These are phyloP conservation scores for Melanogaster broomeanus DNA, from an alignment of 768 basidiomycete species.

Conservation along the genomic window DNA sequence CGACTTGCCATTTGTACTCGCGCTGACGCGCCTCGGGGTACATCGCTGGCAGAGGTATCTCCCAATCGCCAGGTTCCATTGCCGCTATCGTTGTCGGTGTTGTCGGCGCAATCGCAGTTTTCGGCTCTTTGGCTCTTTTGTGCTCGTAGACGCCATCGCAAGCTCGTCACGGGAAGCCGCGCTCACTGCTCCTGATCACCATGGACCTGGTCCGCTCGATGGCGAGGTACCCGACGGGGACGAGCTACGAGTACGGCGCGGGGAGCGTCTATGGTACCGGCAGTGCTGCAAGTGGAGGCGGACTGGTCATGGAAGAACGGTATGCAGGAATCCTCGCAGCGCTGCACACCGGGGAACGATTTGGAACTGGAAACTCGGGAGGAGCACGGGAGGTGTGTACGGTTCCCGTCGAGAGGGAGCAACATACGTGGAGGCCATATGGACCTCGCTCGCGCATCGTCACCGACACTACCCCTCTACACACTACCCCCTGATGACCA, in stretches of 20 bases:
- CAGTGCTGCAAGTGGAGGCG: not conserved
- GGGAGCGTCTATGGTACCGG: not conserved
- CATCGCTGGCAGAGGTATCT: constrained; percentile 1
- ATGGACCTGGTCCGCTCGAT: constrained; percentile 18
- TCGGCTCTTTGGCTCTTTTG: constrained; percentile 32
- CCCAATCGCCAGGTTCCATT: constrained; percentile 25
- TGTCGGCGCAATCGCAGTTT: constrained; percentile 26
- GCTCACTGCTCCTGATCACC: constrained; percentile 6
- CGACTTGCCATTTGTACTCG: constrained; percentile 2
- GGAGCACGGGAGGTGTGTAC: constrained; percentile 31
- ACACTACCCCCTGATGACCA: constrained; percentile 12
- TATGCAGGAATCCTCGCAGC: constrained; percentile 29
- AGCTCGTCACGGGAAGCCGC: constrained; percentile 20
- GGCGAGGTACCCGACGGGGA: constrained; percentile 21
- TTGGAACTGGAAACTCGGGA: constrained; percentile 17
- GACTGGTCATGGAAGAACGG: constrained; percentile 22
- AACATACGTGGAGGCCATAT: constrained; percentile 9
- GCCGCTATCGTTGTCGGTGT: constrained; percentile 26
- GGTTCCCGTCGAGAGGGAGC: constrained; percentile 19
- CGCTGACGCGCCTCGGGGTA: constrained; percentile 5
- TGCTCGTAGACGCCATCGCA: constrained; percentile 31
- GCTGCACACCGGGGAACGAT: constrained; percentile 13
- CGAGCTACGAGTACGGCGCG: constrained; percentile 8
- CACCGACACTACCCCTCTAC: constrained; percentile 24
- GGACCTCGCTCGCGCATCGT: constrained; percentile 18